These are phyloP conservation scores for Eragrostis nindensis DNA, from an alignment of 176 grass and related monocot species.

Conservation along the genomic window DNA sequence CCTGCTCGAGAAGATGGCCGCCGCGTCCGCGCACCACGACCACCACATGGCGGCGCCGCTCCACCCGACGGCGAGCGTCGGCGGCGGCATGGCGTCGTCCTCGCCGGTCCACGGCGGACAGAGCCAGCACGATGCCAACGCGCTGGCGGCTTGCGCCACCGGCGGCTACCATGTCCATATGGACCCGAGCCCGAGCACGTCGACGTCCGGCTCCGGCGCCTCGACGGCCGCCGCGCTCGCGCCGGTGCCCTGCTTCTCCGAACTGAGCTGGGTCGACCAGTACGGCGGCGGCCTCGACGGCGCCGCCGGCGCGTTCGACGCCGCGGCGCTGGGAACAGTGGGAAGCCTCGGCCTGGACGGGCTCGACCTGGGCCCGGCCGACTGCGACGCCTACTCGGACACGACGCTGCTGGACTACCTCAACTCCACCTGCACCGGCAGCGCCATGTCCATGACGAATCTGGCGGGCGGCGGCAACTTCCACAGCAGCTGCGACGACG, in stretches of 20 bases:
- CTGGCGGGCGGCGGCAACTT: not conserved
- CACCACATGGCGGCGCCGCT: not conserved
- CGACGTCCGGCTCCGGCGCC: slow-evolving; percentile 45
- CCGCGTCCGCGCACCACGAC: not conserved
- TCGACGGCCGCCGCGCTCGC: slow-evolving; percentile 49
- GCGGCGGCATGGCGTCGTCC: not conserved
- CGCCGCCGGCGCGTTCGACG: slow-evolving; percentile 27
- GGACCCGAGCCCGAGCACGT: slow-evolving; percentile 47
- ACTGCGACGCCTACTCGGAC: slow-evolving; percentile 29
- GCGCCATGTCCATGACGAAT: slow-evolving; percentile 10
- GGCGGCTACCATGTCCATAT: not conserved
- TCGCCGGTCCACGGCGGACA: not conserved
- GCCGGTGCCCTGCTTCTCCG: slow-evolving; percentile 62
- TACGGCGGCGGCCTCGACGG: slow-evolving; percentile 3
- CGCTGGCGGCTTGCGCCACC: not conserved
- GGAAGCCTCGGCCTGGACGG: slow-evolving; percentile 52
- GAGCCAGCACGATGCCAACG: not conserved
- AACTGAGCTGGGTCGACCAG: slow-evolving; percentile 45
- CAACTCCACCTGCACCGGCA: slow-evolving; percentile 42
- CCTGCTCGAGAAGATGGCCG: slow-evolving; percentile 76
- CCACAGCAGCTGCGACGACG: not conserved
- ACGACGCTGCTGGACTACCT: slow-evolving; percentile 59
- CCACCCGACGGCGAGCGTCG: not conserved
- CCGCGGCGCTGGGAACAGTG: slow-evolving; percentile 18
- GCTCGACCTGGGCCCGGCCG: slow-evolving; percentile 49